Conservation (phyloP, 1,284 basidiomycete genomes). For the Baeospora myosura region DNA sequence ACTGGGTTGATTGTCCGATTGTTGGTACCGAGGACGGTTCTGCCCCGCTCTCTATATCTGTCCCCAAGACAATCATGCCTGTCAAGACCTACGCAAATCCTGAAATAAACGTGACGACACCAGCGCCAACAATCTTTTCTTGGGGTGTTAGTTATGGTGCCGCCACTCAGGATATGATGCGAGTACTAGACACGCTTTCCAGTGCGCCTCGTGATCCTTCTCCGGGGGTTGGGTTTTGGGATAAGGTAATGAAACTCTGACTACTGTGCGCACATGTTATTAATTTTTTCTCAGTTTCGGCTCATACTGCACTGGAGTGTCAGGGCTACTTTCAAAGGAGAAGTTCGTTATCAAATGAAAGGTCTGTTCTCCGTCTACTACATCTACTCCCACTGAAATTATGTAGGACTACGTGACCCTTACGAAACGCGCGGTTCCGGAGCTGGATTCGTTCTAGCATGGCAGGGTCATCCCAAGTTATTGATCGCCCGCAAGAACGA, state of each 20-base stretch:
- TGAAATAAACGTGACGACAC: slow-evolving; percentile 58
- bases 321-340: slow-evolving; percentile 65
- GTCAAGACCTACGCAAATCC: slow-evolving; percentile 89
- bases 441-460: slow-evolving; percentile 86
- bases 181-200: slow-evolving; percentile 77
- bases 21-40: slow-evolving; percentile 50
- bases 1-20: slow-evolving; percentile 67
- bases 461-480: slow-evolving; percentile 73
- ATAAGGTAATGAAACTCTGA: slow-evolving; percentile 46
- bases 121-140: slow-evolving; percentile 67
- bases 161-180: slow-evolving; percentile 82
- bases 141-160: slow-evolving; percentile 91
- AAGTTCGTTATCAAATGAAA: slow-evolving; percentile 81
- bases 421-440: slow-evolving; percentile 70
- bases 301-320: slow-evolving; percentile 82
- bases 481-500: slow-evolving; percentile 70
- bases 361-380: slow-evolving; percentile 38
- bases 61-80: slow-evolving; percentile 93
- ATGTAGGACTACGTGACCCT: slow-evolving; percentile 77
- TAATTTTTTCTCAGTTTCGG: slow-evolving; percentile 48
- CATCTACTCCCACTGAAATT: slow-evolving; percentile 11
- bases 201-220: slow-evolving; percentile 83
- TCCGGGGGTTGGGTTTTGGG: slow-evolving; percentile 90
- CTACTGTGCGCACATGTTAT: not conserved
- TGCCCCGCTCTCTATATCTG: slow-evolving; percentile 51